A percentile compares a stretch with the other conserved stretches of the same genome.
Evolutionary conservation across 352 stramenopile genomes (phyloP).

Genomic region (Stramenopiles sp.): DNA sequence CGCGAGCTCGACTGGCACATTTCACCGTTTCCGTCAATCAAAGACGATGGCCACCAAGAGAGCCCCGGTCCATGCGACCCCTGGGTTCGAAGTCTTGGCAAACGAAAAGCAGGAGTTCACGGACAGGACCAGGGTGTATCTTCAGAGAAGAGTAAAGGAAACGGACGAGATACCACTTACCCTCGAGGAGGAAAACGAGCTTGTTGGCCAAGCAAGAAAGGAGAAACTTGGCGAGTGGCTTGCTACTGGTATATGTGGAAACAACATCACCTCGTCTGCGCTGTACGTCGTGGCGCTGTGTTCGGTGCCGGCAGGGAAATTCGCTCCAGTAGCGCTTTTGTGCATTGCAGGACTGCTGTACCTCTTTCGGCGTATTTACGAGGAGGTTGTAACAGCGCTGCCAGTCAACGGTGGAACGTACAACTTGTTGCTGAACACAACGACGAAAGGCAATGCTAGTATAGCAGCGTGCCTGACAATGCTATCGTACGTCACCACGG

Average conservation of each 20-base stretch:
- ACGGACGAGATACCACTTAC: neutral
- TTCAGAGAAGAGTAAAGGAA: neutral
- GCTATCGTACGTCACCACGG: conserved; percentile 85
- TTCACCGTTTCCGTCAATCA: too few species aligned
- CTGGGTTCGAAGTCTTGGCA: neutral
- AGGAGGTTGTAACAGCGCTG: conserved; percentile 69
- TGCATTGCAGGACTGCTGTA: conserved; percentile 55
- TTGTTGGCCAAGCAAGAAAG: neutral
- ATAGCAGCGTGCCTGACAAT: conserved; percentile 75
- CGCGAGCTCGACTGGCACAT: too few species aligned
- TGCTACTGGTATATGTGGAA: conserved; percentile 78
- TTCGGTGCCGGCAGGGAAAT: conserved; percentile 57
- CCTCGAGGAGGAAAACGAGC: neutral
- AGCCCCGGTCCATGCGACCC: neutral
- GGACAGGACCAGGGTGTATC: neutral
- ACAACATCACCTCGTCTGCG: conserved; percentile 80
- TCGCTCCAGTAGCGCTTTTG: conserved; percentile 61
- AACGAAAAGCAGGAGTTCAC: neutral
- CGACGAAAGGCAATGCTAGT: conserved; percentile 68
- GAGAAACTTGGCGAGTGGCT: conserved; percentile 41
- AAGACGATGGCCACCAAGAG: too few species aligned
- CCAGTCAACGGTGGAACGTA: conserved; percentile 83
- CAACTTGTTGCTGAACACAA: conserved; percentile 85
- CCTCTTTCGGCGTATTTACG: conserved; percentile 58
- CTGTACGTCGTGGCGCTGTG: conserved; percentile 64